Evolutionary conservation across 139 green algal species (phyloP), one percentile per base, ranked within the genome.

Genomic region (Chlorella sp.): DNA sequence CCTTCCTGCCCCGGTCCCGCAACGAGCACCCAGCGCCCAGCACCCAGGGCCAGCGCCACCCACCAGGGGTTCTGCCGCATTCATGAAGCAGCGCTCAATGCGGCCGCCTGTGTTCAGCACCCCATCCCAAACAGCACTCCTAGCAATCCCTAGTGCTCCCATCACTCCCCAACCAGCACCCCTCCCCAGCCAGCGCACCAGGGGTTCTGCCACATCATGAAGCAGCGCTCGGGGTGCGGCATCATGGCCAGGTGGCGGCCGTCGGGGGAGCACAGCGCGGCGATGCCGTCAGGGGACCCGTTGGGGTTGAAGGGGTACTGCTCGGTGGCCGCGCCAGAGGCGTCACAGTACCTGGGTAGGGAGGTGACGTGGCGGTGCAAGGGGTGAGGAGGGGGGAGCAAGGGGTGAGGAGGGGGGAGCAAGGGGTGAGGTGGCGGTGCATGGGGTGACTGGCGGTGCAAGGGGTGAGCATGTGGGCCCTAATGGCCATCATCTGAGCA

Each of bases 171-270:
- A 44, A 8, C 8, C 36, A 9, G 8, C 30, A 16, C 38, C 28
- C 38, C 68, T 7, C 68, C 32, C 38, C 30, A n/a, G 16, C 32
- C 16, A 8, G 11, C 51, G 51, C 51, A 60, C 90, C 91, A 97
- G 4, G 95, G 96, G 81, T 98, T 82, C 92, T 99, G 97, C 97
- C 97, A 99, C 32, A 90, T 93, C 13, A 99, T 84, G 92, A 97
- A 99, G 89, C 94, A 97, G 68, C 97, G 91, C 92, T 99, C 97
- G 0, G 97, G 97, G 90, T 99, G 97, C 1, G 97, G 97, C 97
- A 99, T 99, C 93, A 99, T 97, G 28, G 97, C 97, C 81, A 99
- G 90, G 92, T 99, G 97, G 38, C 97, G 95, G 11, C 97, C 97
- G 87, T 98, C 85, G 7, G 92, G 87, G 0, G 93, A 98, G 88